Base-by-base conservation (phyloP, 352 stramenopile species). In the Phytophthora vignae region DNA sequence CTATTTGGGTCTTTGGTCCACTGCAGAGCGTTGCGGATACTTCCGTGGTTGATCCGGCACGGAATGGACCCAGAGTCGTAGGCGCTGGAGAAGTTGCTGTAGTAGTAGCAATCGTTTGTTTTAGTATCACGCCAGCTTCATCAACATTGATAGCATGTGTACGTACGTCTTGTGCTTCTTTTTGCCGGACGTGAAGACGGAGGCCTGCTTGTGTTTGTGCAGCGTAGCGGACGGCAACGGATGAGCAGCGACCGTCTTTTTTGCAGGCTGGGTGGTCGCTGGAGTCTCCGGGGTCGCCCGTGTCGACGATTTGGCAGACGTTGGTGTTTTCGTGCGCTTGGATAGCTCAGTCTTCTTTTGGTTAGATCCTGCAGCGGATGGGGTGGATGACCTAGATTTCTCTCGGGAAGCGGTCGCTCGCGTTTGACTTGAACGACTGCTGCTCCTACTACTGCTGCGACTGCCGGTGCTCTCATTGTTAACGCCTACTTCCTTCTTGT, bases 91-190 rank as follows among this genome's bases (percentile, higher is more conserved):
- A 94, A 93, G 54, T 90, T 93, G 1, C 87, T 94, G 61, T 48
- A 14, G n/a, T 10, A 8, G 15, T 22, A 73, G 69, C 9, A 48
- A 40, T 17, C 9, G n/a, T n/a, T n/a, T n/a, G 42, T 49, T 73
- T 25, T 10, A 36, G 19, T 62, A 22, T 15, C 42, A 50, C 25
- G n/a, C 17, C 46, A 42, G 11, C 3, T 2, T 4, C 19, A 14
- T 12, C 52, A 57, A 11, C 10, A 42, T 5, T 4, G 21, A 3
- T 2, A 2, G 1, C 6, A 1, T 29, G 29, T 1, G 11, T 11
- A 81, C 77, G 65, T 78, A 93, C 84, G 84, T 92, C 64, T 90
- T 94, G 80, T 92, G 73, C 19, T 87, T 90, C 67, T 90, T 92
- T 67, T 90, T 94, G 55, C 78, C 82, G 0, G 81, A 82, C 1